phyloP scores from a whole-genome alignment of 768 basidiomycete genomes.

The Tricholoma sp. region DNA sequence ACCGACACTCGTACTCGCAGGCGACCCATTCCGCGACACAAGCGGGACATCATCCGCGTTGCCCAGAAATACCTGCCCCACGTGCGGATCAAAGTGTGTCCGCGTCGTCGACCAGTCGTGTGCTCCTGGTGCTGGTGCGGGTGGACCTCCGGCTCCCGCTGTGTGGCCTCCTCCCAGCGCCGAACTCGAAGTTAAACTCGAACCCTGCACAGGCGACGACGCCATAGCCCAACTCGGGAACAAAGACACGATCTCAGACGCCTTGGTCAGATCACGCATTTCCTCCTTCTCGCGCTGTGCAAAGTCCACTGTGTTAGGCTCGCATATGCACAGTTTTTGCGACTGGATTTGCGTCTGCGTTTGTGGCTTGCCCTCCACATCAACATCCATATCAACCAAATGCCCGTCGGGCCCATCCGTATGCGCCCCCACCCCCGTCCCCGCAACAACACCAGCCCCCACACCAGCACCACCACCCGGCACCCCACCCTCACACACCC shows the following conservation, averaged over 20 bases:
- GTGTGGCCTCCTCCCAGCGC: too few relatives aligned
- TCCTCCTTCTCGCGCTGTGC: constrained; percentile 82
- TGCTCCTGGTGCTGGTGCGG: too few relatives aligned
- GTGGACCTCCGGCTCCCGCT: too few relatives aligned
- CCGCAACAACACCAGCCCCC: not conserved
- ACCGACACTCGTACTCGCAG: constrained; percentile 19
- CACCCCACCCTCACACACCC: constrained; percentile 36
- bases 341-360: too few relatives aligned
- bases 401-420: constrained; percentile 40
- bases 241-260: constrained; percentile 68
- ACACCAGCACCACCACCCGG: constrained; percentile 19
- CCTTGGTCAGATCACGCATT: constrained; percentile 83
- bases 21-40: constrained; percentile 21
- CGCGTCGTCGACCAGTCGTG: constrained; percentile 27
- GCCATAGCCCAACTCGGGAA: constrained; percentile 18
- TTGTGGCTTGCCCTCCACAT: not conserved
- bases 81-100: constrained; percentile 46
- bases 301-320: constrained; percentile 71
- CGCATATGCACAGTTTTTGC: not conserved
- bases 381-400: constrained; percentile 22
- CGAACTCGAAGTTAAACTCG: too few relatives aligned
- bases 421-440: constrained; percentile 24
- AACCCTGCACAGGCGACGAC: too few relatives aligned
- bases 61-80: constrained; percentile 75
- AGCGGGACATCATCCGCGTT: constrained; percentile 80